Evolutionary conservation across 495 filamentous ascomycete species (phyloP).

Genomic region (Trichoderma gamsii): DNA sequence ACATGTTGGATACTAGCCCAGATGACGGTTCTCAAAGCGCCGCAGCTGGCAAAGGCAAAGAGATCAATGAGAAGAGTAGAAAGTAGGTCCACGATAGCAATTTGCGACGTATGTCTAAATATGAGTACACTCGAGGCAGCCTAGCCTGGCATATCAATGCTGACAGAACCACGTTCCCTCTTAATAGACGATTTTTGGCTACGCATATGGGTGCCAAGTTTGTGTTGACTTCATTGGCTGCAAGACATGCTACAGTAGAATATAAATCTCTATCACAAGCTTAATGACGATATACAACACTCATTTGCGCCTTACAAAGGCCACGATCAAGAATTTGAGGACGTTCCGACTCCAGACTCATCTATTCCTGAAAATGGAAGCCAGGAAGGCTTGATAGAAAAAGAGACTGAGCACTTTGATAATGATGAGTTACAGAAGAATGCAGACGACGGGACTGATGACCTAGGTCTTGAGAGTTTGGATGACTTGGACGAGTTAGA

Average conservation of each 20-base stretch:
- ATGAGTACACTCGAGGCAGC: background rate
- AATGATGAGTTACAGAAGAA: too few species aligned
- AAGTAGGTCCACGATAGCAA: background rate
- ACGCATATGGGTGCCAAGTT: background rate
- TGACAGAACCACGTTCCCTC: background rate
- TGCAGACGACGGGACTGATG: too few species aligned
- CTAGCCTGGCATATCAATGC: background rate
- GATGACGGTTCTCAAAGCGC: background rate
- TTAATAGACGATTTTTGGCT: background rate
- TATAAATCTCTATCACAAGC: background rate
- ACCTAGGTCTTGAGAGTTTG: too few species aligned
- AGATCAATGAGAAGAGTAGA: background rate
- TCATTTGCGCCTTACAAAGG: background rate
- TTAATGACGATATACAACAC: background rate
- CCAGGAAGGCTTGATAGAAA: too few species aligned
- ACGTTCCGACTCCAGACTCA: too few species aligned
- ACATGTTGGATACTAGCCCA: background rate
- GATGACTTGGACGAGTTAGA: too few species aligned
- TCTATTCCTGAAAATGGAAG: too few species aligned
- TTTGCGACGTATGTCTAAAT: background rate
- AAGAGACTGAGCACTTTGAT: too few species aligned
- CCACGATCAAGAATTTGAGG: background rate
- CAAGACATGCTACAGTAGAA: constrained; percentile 1
- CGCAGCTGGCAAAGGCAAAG: background rate
- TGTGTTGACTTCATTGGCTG: background rate